Evolutionary conservation across 108 stramenopile genomes (phyloP).

Genomic region (Fragilaria radians): DNA sequence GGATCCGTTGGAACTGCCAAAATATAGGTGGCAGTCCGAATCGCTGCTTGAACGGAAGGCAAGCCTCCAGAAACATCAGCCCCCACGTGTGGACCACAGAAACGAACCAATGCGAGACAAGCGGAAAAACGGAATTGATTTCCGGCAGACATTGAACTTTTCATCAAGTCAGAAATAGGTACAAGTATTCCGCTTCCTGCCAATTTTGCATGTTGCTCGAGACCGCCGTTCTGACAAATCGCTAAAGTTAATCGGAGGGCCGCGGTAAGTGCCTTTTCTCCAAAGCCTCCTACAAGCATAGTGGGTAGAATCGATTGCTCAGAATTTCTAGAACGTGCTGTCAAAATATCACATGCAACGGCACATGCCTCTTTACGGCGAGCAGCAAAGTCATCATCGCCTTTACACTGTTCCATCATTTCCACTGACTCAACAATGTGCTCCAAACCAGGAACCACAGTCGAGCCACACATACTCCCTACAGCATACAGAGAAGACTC

Average conservation of each 20-base stretch:
- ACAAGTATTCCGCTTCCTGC: slow-evolving; percentile 58
- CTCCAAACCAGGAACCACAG: slow-evolving; percentile 30
- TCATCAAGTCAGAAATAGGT: slow-evolving; percentile 63
- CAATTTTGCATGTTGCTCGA: slow-evolving; percentile 57
- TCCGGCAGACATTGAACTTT: slow-evolving; percentile 39
- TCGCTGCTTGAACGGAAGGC: slow-evolving; percentile 48
- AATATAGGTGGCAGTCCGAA: slow-evolving; percentile 55
- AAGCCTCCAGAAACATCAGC: slow-evolving; percentile 38
- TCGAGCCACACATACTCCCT: slow-evolving; percentile 76
- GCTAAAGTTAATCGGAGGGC: slow-evolving; percentile 56
- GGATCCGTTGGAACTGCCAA: slow-evolving; percentile 34
- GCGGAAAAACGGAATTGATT: slow-evolving; percentile 58
- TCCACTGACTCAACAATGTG: slow-evolving; percentile 13
- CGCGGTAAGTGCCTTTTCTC: slow-evolving; percentile 45
- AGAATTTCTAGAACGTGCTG: slow-evolving; percentile 9
- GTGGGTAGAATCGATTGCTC: slow-evolving; percentile 50
- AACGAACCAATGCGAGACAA: slow-evolving; percentile 51
- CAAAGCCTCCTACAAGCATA: slow-evolving; percentile 69
- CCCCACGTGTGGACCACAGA: slow-evolving; percentile 57
- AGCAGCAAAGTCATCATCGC: slow-evolving; percentile 10
- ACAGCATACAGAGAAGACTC: slow-evolving; percentile 63
- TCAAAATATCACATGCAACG: neutral
- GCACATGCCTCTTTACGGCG: neutral
- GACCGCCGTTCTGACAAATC: slow-evolving; percentile 51
- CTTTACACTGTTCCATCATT: neutral